A percentile compares a stretch with the other conserved stretches of the same genome.
phyloP scores from a whole-genome alignment of 306 rosid genomes.

The Rosa chinensis region DNA sequence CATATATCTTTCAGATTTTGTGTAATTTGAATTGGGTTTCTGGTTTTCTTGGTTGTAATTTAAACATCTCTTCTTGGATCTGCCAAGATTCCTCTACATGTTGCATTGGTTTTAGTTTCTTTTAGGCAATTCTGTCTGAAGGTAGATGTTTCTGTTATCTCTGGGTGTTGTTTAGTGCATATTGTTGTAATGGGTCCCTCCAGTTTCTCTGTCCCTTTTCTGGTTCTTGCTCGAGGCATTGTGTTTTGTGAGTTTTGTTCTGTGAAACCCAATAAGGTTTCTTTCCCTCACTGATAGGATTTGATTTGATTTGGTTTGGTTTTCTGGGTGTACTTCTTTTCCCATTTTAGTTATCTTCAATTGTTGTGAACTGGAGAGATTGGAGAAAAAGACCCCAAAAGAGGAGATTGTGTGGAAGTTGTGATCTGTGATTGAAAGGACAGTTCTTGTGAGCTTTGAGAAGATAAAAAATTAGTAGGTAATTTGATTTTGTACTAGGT shows the following conservation, averaged over 20 bases:
- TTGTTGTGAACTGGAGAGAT: slow-evolving; percentile 28
- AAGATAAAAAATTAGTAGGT: not conserved
- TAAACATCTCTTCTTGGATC: too few relatives aligned
- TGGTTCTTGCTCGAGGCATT: slow-evolving; percentile 14
- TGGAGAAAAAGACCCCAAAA: slow-evolving; percentile 14
- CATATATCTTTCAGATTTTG: too few relatives aligned
- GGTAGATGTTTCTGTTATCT: slow-evolving; percentile 21
- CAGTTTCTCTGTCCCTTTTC: slow-evolving; percentile 27
- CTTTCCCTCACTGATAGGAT: slow-evolving; percentile 20
- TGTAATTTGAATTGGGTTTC: too few relatives aligned
- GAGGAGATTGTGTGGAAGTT: slow-evolving; percentile 27
- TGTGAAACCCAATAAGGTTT: slow-evolving; percentile 37
- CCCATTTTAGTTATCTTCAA: slow-evolving; percentile 21
- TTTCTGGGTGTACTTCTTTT: slow-evolving; percentile 33
- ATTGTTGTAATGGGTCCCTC: slow-evolving; percentile 24
- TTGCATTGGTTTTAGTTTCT: too few relatives aligned
- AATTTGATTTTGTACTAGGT: slow-evolving; percentile 1
- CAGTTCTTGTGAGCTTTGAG: slow-evolving; percentile 16
- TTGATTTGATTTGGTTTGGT: slow-evolving; percentile 2
- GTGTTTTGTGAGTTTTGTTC: slow-evolving; percentile 35
- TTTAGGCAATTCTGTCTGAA: slow-evolving; percentile 19
- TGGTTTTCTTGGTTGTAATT: too few relatives aligned
- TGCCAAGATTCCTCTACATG: too few relatives aligned
- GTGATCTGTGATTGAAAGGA: slow-evolving; percentile 30
- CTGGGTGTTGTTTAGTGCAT: slow-evolving; percentile 20